Evolutionary conservation across 352 stramenopile species (phyloP).

Genomic region (Globisporangium radiosum): DNA sequence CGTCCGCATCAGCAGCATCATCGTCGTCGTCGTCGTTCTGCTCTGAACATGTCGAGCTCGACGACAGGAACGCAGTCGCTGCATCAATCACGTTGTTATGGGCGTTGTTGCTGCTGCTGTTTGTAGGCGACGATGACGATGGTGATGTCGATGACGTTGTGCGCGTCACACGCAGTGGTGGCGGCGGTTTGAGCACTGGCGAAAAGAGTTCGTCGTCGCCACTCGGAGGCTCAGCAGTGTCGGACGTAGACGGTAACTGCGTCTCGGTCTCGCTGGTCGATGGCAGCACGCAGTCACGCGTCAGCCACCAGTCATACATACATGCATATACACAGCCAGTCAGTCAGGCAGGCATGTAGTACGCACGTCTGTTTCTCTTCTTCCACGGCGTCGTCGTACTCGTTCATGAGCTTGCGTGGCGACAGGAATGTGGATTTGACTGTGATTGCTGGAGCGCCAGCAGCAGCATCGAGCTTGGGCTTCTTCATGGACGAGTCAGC

Average conservation of each 20-base stretch:
- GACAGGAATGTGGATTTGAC: slow-evolving; percentile 33
- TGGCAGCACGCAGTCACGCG: no score
- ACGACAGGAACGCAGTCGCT: slow-evolving; percentile 9
- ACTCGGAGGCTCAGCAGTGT: slow-evolving; percentile 9
- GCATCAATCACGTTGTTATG: slow-evolving; percentile 12
- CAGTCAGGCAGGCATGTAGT: not conserved
- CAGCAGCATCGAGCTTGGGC: slow-evolving; percentile 11
- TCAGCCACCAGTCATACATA: no score
- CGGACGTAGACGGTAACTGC: not conserved
- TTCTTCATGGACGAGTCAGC: slow-evolving; percentile 13
- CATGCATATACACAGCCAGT: slow-evolving; percentile 1
- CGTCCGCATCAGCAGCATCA: slow-evolving; percentile 3
- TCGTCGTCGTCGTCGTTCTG: slow-evolving; percentile 18
- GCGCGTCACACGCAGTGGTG: slow-evolving; percentile 2
- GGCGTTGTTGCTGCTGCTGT: no score
- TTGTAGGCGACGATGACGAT: slow-evolving; percentile 14
- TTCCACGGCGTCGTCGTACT: slow-evolving; percentile 27
- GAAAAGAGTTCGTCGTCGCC: slow-evolving; percentile 61
- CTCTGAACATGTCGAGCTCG: slow-evolving; percentile 18
- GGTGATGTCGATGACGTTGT: slow-evolving; percentile 36
- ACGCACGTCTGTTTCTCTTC: not conserved
- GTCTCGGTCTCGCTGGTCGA: slow-evolving; percentile 2
- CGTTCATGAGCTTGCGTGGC: slow-evolving; percentile 51
- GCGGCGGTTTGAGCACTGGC: slow-evolving; percentile 51
- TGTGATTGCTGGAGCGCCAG: slow-evolving; percentile 18